Percentiles rank a stretch among this genome's conserved stretches.
phyloP scores from a whole-genome alignment of 805 yeast species.

The Debaryomyces maramus region DNA sequence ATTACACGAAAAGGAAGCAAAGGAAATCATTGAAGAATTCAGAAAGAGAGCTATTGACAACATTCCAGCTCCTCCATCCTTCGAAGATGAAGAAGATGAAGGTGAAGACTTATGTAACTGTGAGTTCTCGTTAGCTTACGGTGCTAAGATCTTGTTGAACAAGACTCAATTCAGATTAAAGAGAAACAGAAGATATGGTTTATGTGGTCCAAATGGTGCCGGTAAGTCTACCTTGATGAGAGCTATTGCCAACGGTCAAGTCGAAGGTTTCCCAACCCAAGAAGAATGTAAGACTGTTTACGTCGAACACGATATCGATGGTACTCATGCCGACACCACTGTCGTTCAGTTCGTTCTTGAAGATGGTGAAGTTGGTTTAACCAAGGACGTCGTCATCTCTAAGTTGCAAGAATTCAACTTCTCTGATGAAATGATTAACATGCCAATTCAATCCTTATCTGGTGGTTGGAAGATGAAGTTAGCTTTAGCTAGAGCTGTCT shows the following conservation, averaged over 20 bases:
- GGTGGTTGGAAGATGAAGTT: constrained; percentile 99
- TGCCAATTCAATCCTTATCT: constrained; percentile 95
- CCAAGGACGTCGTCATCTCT: constrained; percentile 66
- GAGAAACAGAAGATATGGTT: constrained; percentile 99
- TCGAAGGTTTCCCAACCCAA: constrained; percentile 99
- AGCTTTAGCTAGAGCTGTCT: constrained; percentile 98
- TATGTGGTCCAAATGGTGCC: constrained; percentile 65
- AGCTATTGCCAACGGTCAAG: constrained; percentile 97
- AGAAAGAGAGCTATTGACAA: constrained; percentile 96
- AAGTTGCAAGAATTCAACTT: constrained; percentile 90
- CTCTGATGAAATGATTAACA: constrained; percentile 87
- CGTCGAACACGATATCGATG: constrained; percentile 99
- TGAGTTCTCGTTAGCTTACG: constrained; percentile 99
- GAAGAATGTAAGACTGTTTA: constrained; percentile 98
- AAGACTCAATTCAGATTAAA: constrained; percentile 98
- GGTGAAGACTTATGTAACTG: constrained; percentile 99
- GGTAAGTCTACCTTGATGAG: constrained; percentile 75
- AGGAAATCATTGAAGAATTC: constrained; percentile 84
- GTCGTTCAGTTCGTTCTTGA: constrained; percentile 89
- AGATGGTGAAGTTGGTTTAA: constrained; percentile 72
- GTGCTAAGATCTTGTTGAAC: constrained; percentile 99
- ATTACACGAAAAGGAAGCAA: constrained; percentile 90
- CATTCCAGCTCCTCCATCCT: constrained; percentile 94
- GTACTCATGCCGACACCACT: constrained; percentile 94
- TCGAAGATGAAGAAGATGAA: constrained; percentile 96